These are phyloP conservation scores for Collariella sp. DNA, from an alignment of 495 filamentous ascomycete species.

Conservation along the genomic window DNA sequence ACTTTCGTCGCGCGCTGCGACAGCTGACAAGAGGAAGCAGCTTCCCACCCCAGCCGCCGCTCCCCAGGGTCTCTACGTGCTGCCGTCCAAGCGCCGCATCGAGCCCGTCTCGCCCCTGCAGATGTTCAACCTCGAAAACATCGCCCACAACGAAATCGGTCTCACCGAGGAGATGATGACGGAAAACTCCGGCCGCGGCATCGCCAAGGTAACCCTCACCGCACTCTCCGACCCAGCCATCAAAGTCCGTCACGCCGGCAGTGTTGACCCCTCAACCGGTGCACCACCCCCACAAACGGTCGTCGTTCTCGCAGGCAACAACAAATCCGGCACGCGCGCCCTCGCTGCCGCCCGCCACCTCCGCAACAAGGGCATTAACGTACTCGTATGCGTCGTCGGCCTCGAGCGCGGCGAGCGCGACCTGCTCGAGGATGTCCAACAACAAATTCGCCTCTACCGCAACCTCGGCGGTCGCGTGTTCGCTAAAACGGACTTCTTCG, in stretches of 20 bases:
- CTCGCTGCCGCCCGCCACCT: slow-evolving; percentile 82
- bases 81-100: slow-evolving; percentile 60
- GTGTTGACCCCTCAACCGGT: slow-evolving; percentile 25
- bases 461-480: slow-evolving; percentile 66
- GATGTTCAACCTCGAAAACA: slow-evolving; percentile 83
- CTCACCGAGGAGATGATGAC: slow-evolving; percentile 82
- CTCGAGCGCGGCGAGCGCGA: slow-evolving; percentile 56
- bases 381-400: slow-evolving; percentile 76
- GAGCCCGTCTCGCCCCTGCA: slow-evolving; percentile 76
- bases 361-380: slow-evolving; percentile 65
- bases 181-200: slow-evolving; percentile 80
- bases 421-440: slow-evolving; percentile 62
- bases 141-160: slow-evolving; percentile 73
- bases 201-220: slow-evolving; percentile 70
- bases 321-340: slow-evolving; percentile 73
- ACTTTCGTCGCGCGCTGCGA: slow-evolving; percentile 19
- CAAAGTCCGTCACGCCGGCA: slow-evolving; percentile 37
- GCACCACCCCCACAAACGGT: slow-evolving; percentile 47
- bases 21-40: slow-evolving; percentile 28
- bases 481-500: slow-evolving; percentile 46
- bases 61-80: slow-evolving; percentile 37
- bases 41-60: slow-evolving; percentile 15
- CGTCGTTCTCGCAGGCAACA: slow-evolving; percentile 79
- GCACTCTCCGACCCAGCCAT: slow-evolving; percentile 50
- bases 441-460: slow-evolving; percentile 67